These are phyloP conservation scores for Metschnikowia baotianmanensis DNA, from an alignment of 805 yeast genomes.

Conservation along the genomic window DNA sequence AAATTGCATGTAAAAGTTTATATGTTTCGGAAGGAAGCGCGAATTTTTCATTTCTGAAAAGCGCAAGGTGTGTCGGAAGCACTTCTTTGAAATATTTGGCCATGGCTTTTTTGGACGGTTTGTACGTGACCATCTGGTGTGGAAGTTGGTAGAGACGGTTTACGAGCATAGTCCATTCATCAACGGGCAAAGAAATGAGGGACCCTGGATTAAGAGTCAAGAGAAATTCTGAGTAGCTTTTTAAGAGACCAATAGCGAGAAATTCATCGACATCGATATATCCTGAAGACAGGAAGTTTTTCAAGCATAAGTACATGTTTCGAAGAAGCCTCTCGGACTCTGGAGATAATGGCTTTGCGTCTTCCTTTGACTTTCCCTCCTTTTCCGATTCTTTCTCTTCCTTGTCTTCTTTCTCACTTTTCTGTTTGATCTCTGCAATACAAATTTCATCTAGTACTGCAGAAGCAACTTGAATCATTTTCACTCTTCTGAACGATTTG, in stretches of 20 bases:
- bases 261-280: slow-evolving; percentile 35
- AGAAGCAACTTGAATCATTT: slow-evolving; percentile 18
- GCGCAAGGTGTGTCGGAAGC: slow-evolving; percentile 16
- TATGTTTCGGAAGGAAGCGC: slow-evolving; percentile 2
- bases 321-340: not conserved
- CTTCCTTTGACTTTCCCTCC: too few relatives aligned
- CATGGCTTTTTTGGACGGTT: slow-evolving; percentile 30
- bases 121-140: slow-evolving; percentile 20
- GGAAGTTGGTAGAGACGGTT: slow-evolving; percentile 25
- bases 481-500: slow-evolving; percentile 37
- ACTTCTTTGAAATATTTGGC: slow-evolving; percentile 28
- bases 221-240: slow-evolving; percentile 17
- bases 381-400: too few relatives aligned
- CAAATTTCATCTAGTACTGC: slow-evolving; percentile 16
- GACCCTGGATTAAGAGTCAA: not conserved
- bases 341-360: not conserved
- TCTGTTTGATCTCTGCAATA: too few relatives aligned
- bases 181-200: slow-evolving; percentile 1
- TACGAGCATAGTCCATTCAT: slow-evolving; percentile 28
- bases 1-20: slow-evolving; percentile 6
- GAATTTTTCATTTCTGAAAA: slow-evolving; percentile 2
- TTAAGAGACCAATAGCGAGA: slow-evolving; percentile 26
- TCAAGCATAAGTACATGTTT: slow-evolving; percentile 20
- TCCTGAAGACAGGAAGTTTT: slow-evolving; percentile 22
- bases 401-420: too few relatives aligned